Percentiles rank a stretch among this genome's conserved stretches.
These are phyloP conservation scores for Phenoliferia sp. DNA, from an alignment of 1,284 basidiomycete species.

Conservation along the genomic window DNA sequence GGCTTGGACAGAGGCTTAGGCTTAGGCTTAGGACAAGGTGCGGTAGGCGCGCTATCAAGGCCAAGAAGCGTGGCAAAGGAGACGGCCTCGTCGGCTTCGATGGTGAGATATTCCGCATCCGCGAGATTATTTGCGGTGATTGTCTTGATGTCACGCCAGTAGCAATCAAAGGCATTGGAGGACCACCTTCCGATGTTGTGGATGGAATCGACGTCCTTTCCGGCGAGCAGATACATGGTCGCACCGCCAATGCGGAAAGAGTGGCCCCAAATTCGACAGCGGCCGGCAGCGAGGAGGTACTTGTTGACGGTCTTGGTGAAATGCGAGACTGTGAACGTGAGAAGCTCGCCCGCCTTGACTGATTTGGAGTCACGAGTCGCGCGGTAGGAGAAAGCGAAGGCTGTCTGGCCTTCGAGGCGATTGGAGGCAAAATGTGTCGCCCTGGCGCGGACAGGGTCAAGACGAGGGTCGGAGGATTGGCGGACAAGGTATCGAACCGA, in stretches of 20 bases:
- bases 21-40: too few species aligned
- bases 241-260: neutral
- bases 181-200: neutral
- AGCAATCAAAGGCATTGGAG: neutral
- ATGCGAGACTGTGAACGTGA: neutral
- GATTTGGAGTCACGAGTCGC: neutral
- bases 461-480: neutral
- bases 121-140: neutral
- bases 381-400: neutral
- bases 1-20: too few species aligned
- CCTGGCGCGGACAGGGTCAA: neutral
- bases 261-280: neutral
- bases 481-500: neutral
- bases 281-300: neutral
- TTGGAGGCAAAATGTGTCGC: neutral
- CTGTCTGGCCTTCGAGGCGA: neutral
- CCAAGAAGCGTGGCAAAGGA: too few species aligned
- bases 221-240: neutral
- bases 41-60: too few species aligned
- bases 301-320: neutral
- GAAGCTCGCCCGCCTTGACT: neutral
- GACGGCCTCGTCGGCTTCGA: neutral
- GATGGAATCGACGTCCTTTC: neutral
- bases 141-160: neutral
- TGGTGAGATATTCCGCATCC: neutral